Percentiles rank a stretch among this genome's conserved stretches.
Conservation (phyloP, 352 stramenopile genomes). For the Globisporangium spiculum region DNA sequence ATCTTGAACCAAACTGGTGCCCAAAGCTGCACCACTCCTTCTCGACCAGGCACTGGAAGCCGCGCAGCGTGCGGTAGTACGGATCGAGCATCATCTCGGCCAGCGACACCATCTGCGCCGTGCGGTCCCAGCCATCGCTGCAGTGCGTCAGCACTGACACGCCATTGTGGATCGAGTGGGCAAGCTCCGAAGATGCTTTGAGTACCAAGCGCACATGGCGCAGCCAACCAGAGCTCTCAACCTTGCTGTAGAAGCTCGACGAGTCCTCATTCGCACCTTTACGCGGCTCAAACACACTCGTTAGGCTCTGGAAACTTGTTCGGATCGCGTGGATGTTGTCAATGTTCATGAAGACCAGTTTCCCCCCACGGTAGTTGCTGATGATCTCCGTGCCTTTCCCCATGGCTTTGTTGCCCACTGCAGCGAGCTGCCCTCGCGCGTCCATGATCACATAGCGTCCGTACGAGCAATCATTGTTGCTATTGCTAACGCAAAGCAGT, state of each 20-base stretch:
- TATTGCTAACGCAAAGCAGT: slow-evolving; percentile 63
- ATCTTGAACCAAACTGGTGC: slow-evolving; percentile 95
- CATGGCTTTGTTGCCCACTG: slow-evolving; percentile 88
- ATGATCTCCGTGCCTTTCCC: slow-evolving; percentile 96
- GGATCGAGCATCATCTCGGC: slow-evolving; percentile 97
- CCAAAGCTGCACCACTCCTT: slow-evolving; percentile 99
- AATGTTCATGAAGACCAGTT: slow-evolving; percentile 97
- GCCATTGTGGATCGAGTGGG: slow-evolving; percentile 91
- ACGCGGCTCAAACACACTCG: slow-evolving; percentile 71
- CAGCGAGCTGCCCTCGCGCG: slow-evolving; percentile 75
- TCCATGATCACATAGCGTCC: slow-evolving; percentile 84
- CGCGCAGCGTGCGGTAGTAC: slow-evolving; percentile 96
- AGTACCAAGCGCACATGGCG: slow-evolving; percentile 93
- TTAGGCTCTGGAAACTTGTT: slow-evolving; percentile 90
- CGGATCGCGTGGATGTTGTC: slow-evolving; percentile 98
- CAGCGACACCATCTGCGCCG: slow-evolving; percentile 94
- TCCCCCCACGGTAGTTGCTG: slow-evolving; percentile 92
- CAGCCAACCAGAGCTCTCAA: slow-evolving; percentile 96
- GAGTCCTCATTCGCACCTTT: slow-evolving; percentile 80
- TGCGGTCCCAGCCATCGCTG: slow-evolving; percentile 99
- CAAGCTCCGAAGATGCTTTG: slow-evolving; percentile 90
- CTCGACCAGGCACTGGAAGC: slow-evolving; percentile 96
- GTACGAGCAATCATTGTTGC: slow-evolving; percentile 26
- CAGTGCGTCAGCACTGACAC: slow-evolving; percentile 97
- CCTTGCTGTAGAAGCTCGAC: slow-evolving; percentile 80